Base-by-base conservation (phyloP, 2,329 filamentous ascomycete species). In the Diaporthe longicolla region DNA sequence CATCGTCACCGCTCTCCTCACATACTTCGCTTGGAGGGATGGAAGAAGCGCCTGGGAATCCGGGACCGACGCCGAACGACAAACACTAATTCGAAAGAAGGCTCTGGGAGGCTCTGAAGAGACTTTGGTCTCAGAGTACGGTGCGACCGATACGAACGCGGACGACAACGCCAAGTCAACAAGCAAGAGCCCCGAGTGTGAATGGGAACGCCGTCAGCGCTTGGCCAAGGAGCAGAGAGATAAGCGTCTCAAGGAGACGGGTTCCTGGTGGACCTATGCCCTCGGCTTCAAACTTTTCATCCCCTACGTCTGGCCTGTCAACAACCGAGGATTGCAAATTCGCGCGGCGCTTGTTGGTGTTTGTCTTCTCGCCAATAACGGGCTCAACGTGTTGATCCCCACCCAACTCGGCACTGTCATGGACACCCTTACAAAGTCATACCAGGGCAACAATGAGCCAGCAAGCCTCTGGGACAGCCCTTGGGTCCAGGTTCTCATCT, bases 381-480 rank as follows among this genome's bases (percentile, higher is more conserved):
- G 89, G 7, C 85, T 97, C 66, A 94, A 95, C 78, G 85, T 97
- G 19, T 84, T 97, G 55, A 90, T 95, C 43, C 95, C 95, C n/a
- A 89, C 93, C 26, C 94, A 97, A 80, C 90, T 96, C 43, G 95
- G 94, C 76, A 90, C 94, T 73, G 91, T 97, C 76, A 92, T 94
- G 76, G 91, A 97, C 78, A 89, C 89, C 75, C 84, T 97, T 29
- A 87, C 71, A 11, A 82, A 85, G 57, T 85, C 82, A 11, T 37
- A 50, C 73, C 70, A 63, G 48, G 70, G 45, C 24, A 50, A 54
- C 19, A 35, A 40, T 13, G 37, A 43, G 35, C 59, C 70, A 21
- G 45, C 24, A 26, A 71, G 45, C 40, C 13, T 21, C 11, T 71
- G 70, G 70, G 57, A 71, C 32, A 71, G 70, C 50, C 85, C 87